Percentiles rank a stretch among this genome's conserved stretches.
Evolutionary conservation across 108 stramenopile species (phyloP).

Genomic region (Stephanodiscus minutulus): DNA sequence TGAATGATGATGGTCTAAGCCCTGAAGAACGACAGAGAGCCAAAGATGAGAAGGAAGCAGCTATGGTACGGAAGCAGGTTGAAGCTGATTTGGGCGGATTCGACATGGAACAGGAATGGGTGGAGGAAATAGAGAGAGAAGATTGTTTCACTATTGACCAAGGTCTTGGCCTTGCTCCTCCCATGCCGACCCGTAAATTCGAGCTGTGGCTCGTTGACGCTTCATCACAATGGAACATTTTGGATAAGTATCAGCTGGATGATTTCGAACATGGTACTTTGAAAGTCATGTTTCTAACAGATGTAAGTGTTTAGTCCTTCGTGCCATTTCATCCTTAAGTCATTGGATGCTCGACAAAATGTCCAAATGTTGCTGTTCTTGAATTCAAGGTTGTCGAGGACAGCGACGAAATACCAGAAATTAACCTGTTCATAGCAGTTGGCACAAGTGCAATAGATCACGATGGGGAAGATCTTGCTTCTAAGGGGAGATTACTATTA

Average conservation of each 20-base stretch:
- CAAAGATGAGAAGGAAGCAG: constrained; percentile 79
- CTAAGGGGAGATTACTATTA: constrained; percentile 71
- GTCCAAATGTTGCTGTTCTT: constrained; percentile 14
- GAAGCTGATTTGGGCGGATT: constrained; percentile 91
- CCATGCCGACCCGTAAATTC: constrained; percentile 60
- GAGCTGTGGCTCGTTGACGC: constrained; percentile 89
- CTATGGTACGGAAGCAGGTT: constrained; percentile 78
- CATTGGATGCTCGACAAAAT: neutral
- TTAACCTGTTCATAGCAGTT: constrained; percentile 65
- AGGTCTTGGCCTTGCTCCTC: constrained; percentile 74
- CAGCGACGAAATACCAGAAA: constrained; percentile 53
- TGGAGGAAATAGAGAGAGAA: constrained; percentile 86
- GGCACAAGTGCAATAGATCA: constrained; percentile 74
- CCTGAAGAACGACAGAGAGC: constrained; percentile 72
- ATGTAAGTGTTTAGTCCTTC: constrained; percentile 57
- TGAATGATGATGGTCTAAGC: constrained; percentile 80
- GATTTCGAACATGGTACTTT: constrained; percentile 81
- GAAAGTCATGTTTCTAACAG: constrained; percentile 72
- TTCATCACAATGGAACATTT: constrained; percentile 71
- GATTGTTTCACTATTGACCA: constrained; percentile 78
- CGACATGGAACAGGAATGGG: constrained; percentile 91
- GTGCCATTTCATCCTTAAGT: neutral
- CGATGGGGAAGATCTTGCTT: constrained; percentile 84
- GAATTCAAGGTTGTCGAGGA: constrained; percentile 41
- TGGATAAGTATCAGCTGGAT: constrained; percentile 76